Evolutionary conservation across 345 rosid species (phyloP).

Genomic region (Populus ilicifolia): DNA sequence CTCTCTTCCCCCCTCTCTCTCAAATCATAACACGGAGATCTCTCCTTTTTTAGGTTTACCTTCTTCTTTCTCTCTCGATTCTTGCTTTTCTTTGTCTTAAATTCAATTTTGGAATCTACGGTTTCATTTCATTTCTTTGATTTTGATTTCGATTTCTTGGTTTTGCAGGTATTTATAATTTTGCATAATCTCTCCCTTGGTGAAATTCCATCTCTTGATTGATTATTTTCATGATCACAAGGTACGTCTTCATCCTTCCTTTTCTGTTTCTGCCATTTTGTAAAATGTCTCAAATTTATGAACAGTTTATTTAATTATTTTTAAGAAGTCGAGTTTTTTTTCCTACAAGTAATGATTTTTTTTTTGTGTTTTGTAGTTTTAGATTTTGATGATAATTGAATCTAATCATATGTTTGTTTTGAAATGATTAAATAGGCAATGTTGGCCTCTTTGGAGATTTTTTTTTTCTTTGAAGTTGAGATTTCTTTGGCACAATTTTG

Average conservation of each 20-base stretch:
- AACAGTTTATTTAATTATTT: neutral
- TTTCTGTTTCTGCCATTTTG: neutral
- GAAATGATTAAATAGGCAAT: too few relatives aligned
- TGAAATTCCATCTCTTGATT: neutral
- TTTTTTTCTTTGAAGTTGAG: neutral
- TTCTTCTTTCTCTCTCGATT: neutral
- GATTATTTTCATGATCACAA: conserved; percentile 4
- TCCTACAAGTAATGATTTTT: too few relatives aligned
- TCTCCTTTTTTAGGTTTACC: neutral
- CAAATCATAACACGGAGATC: neutral
- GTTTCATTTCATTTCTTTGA: neutral
- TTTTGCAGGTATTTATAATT: conserved; percentile 5
- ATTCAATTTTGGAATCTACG: neutral
- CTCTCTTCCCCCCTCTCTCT: neutral
- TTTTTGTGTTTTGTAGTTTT: neutral
- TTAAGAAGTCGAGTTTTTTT: too few relatives aligned
- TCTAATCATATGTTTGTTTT: neutral
- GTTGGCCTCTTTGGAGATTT: neutral
- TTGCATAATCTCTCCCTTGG: neutral
- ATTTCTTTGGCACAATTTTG: too few relatives aligned
- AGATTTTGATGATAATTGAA: neutral
- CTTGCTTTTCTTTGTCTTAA: neutral
- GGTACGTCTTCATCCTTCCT: neutral
- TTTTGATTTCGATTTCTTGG: neutral
- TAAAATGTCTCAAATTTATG: neutral